These are phyloP conservation scores for Coccomyxa sp. DNA, from an alignment of 139 green algal species.

Conservation along the genomic window DNA sequence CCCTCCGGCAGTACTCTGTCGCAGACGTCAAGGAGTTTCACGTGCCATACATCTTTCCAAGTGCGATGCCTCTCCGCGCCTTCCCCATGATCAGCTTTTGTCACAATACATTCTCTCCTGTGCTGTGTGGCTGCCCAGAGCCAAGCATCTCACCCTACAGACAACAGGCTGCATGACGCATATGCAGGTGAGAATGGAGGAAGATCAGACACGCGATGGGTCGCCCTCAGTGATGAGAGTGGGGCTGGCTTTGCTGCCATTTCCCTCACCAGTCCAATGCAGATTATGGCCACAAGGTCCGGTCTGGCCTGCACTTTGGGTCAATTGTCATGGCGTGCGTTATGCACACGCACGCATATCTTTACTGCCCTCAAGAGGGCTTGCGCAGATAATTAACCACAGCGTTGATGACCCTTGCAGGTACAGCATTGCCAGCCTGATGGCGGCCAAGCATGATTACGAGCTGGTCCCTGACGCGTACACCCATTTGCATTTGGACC, in stretches of 20 bases:
- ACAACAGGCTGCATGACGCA: background rate
- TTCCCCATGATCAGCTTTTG: no score
- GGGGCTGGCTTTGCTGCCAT: slow-evolving; percentile 21
- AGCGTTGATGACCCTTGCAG: no score
- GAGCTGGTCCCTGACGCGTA: slow-evolving; percentile 44
- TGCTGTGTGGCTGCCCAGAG: slow-evolving; percentile 20
- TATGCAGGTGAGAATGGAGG: slow-evolving; percentile 71
- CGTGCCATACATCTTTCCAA: slow-evolving; percentile 84
- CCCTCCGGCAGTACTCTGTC: slow-evolving; percentile 23
- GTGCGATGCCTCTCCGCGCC: slow-evolving; percentile 8
- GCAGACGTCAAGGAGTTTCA: slow-evolving; percentile 48
- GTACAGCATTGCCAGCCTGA: slow-evolving; percentile 16
- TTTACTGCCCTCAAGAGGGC: no score
- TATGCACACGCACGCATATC: background rate
- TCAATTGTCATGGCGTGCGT: background rate
- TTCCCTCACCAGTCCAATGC: slow-evolving; percentile 8
- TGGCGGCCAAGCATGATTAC: slow-evolving; percentile 57
- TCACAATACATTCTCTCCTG: slow-evolving; percentile 3
- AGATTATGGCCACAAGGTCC: slow-evolving; percentile 34
- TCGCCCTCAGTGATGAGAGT: slow-evolving; percentile 26
- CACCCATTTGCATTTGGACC: slow-evolving; percentile 79
- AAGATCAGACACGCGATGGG: slow-evolving; percentile 64
- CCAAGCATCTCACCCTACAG: no score
- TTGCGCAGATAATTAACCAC: no score
- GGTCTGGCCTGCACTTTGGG: background rate